Evolutionary conservation across 805 yeast species (phyloP).

Genomic region (Suhomyces emberorum): DNA sequence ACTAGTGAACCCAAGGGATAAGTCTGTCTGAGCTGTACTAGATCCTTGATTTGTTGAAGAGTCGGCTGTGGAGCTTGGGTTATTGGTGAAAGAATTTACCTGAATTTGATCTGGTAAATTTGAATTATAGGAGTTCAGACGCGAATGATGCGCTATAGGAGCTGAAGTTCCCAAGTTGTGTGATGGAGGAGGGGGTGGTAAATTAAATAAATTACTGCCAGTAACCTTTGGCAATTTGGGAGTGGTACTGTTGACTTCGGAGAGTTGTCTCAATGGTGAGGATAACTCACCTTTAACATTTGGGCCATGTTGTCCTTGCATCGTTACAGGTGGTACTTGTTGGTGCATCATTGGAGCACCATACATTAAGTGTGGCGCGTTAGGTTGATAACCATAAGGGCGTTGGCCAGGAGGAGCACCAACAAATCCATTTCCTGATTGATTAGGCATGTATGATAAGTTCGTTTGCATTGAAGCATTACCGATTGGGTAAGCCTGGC

Average conservation of each 20-base stretch:
- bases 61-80: constrained; percentile 11
- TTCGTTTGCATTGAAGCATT: constrained; percentile 15
- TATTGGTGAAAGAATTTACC: constrained; percentile 8
- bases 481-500: constrained; percentile 16
- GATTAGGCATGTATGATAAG: constrained; percentile 16
- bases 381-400: constrained; percentile 14
- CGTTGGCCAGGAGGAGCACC: constrained; percentile 7
- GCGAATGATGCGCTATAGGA: constrained; percentile 23
- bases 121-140: constrained; percentile 26
- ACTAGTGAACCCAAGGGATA: constrained; percentile 37
- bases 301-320: constrained; percentile 9
- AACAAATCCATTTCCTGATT: constrained; percentile 7
- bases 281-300: constrained; percentile 36
- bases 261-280: constrained; percentile 29
- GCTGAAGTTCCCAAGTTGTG: constrained; percentile 14
- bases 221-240: constrained; percentile 33
- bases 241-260: constrained; percentile 20
- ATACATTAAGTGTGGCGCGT: constrained; percentile 22
- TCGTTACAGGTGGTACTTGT: constrained; percentile 5
- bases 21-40: constrained; percentile 16
- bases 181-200: constrained; percentile 32
- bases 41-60: not conserved
- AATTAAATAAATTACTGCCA: constrained; percentile 24
- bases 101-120: constrained; percentile 5
- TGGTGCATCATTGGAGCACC: constrained; percentile 19